Evolutionary conservation across 441 rosid genomes (phyloP), one percentile per base, ranked within the genome.

Genomic region (Caryocar brasiliense): DNA sequence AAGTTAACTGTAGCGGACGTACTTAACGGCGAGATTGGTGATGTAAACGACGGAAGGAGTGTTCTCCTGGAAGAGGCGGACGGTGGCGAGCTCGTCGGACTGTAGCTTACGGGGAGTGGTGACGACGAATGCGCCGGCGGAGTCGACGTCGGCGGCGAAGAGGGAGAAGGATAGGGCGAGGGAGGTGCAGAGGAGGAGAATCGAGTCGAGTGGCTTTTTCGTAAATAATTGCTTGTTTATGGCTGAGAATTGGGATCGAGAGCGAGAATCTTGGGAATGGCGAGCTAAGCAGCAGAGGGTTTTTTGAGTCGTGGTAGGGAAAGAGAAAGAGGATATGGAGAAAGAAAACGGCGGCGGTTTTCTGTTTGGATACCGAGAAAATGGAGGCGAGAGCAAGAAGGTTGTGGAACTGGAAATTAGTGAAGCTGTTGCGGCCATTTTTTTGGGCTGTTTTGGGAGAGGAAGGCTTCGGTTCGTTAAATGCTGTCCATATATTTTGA

Each of bases 1-100:
- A 1, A 14, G n/a, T n/a, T n/a, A n/a, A n/a, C n/a, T n/a, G n/a
- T n/a, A 34, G 11, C 4, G 11, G 10, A n/a, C 11, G 18, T 53
- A 86, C 98, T 72, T 85, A 58, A 50, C 93, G 10, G 98, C 90
- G 25, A 91, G 86, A 73, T 85, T 91, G 47, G 98, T 91, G 77
- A 91, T 85, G 74, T 87, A 81, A 22, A 91, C 95, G 9, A 91
- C 98, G 30, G 95, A 87, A n/a, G 96, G 95, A 62, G 98, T 91
- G 59, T 87, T 91, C 69, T 87, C 96, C 54, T 77, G 84, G 51
- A 91, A 91, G 58, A 91, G 80, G 35, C 91, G 80, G 65, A 91
- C 98, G 0, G 95, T 83, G 20, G 96, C 96, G 58, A 86, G 87
- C 59, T 87, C 98, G 68, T 91, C 91, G 30, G 85, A 30, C 73